Evolutionary conservation across 1,284 basidiomycete species (phyloP).

Genomic region (Mycosarcoma maydis): DNA sequence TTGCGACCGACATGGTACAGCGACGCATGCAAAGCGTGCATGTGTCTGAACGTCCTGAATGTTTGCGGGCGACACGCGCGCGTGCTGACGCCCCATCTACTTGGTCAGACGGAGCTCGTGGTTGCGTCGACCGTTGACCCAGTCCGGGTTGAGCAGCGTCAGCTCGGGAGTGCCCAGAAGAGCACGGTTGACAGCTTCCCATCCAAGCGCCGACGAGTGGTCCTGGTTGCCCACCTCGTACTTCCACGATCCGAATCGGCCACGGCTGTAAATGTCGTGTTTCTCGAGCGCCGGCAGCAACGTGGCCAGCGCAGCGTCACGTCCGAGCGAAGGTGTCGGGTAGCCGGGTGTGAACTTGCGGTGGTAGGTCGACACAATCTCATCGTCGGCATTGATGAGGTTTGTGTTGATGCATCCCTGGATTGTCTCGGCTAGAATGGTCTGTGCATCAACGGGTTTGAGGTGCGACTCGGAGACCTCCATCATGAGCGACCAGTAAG

Average conservation of each 20-base stretch:
- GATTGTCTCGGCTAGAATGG: slow-evolving; percentile 70
- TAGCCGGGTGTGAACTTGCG: slow-evolving; percentile 70
- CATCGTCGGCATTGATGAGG: slow-evolving; percentile 69
- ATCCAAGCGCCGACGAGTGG: slow-evolving; percentile 71
- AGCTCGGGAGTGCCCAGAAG: slow-evolving; percentile 69
- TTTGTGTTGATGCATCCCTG: slow-evolving; percentile 70
- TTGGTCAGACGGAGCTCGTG: slow-evolving; percentile 67
- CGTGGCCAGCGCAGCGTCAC: slow-evolving; percentile 69
- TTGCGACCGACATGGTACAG: slow-evolving; percentile 19
- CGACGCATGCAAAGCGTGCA: too few species aligned
- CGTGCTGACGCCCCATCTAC: too few species aligned
- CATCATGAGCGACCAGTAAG: slow-evolving; percentile 70
- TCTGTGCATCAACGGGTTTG: slow-evolving; percentile 70
- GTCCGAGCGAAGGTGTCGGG: slow-evolving; percentile 70
- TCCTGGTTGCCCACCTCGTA: slow-evolving; percentile 72
- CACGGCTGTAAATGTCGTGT: slow-evolving; percentile 69
- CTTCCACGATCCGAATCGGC: slow-evolving; percentile 72
- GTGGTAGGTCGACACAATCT: slow-evolving; percentile 71
- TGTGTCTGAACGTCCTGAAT: too few species aligned
- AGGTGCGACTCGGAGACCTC: slow-evolving; percentile 71
- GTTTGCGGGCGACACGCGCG: too few species aligned
- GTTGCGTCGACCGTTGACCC: slow-evolving; percentile 70
- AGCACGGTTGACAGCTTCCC: slow-evolving; percentile 70
- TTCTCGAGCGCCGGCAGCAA: slow-evolving; percentile 69
- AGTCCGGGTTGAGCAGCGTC: slow-evolving; percentile 69